Evolutionary conservation across 208 protist species (phyloP).

Genomic region (Crithidia expoeki): DNA sequence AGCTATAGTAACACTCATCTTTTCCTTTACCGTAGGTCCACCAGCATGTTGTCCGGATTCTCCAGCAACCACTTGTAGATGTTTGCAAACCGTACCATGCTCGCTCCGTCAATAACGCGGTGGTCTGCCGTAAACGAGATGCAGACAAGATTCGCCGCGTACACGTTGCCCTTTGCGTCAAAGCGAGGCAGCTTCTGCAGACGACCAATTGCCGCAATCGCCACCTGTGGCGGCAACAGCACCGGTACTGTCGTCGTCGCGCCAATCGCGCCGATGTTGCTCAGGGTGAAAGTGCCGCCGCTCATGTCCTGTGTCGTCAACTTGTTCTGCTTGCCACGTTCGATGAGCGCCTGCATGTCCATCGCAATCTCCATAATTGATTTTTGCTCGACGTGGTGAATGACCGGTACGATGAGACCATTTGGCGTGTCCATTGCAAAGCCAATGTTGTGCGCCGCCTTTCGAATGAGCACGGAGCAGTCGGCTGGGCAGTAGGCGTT

Average conservation of each 20-base stretch:
- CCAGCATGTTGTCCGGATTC: slow-evolving; percentile 85
- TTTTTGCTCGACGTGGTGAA: slow-evolving; percentile 89
- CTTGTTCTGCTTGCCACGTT: slow-evolving; percentile 50
- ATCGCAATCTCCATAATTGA: slow-evolving; percentile 92
- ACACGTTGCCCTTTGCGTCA: slow-evolving; percentile 64
- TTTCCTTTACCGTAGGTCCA: slow-evolving; percentile 58
- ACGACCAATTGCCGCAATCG: slow-evolving; percentile 93
- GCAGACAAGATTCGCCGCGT: slow-evolving; percentile 64
- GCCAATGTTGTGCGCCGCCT: slow-evolving; percentile 94
- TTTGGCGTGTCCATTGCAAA: slow-evolving; percentile 96
- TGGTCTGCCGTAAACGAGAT: slow-evolving; percentile 95
- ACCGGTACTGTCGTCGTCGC: slow-evolving; percentile 92
- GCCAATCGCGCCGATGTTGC: slow-evolving; percentile 97
- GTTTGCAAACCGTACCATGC: slow-evolving; percentile 95
- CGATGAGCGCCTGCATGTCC: slow-evolving; percentile 90
- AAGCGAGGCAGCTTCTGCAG: slow-evolving; percentile 90
- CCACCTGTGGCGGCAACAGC: slow-evolving; percentile 91
- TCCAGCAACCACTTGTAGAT: slow-evolving; percentile 89
- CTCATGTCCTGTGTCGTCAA: slow-evolving; percentile 69
- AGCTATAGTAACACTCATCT: neutral
- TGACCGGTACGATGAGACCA: slow-evolving; percentile 95
- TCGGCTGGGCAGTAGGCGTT: slow-evolving; percentile 80
- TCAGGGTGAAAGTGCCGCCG: slow-evolving; percentile 95
- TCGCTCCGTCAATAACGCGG: slow-evolving; percentile 96
- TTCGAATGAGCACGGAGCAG: slow-evolving; percentile 70